Conservation (phyloP, 768 basidiomycete genomes). For the Lactarius trivialis region DNA sequence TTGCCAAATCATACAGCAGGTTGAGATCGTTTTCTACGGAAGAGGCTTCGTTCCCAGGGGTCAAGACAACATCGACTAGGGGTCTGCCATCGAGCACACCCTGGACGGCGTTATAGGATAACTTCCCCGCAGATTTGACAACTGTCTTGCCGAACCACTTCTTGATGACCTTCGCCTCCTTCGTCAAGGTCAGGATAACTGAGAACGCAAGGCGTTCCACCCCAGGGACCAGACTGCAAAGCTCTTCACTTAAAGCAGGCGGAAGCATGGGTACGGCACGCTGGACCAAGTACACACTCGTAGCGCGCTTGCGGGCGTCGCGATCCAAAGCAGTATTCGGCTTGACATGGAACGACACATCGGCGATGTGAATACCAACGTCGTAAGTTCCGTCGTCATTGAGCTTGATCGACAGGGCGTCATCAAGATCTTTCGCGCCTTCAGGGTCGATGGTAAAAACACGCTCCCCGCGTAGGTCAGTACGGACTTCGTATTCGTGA, state of each 20-base stretch:
- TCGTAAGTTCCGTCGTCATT: conserved; percentile 93
- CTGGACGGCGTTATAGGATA: conserved; percentile 80
- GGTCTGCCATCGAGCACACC: conserved; percentile 69
- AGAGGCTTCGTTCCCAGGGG: conserved; percentile 48
- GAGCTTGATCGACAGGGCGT: conserved; percentile 82
- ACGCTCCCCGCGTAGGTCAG: conserved; percentile 78
- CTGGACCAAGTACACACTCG: conserved; percentile 95
- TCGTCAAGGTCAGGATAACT: conserved; percentile 76
- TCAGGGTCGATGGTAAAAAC: conserved; percentile 93
- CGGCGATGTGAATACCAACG: conserved; percentile 92
- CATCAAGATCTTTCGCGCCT: conserved; percentile 87
- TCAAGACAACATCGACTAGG: conserved; percentile 46
- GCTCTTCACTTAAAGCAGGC: conserved; percentile 83
- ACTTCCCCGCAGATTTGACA: conserved; percentile 81
- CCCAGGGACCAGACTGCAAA: conserved; percentile 87
- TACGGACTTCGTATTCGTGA: conserved; percentile 78
- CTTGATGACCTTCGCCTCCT: conserved; percentile 73
- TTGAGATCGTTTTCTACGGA: conserved; percentile 76
- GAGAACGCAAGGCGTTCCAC: conserved; percentile 90
- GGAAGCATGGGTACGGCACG: conserved; percentile 97
- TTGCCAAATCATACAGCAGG: conserved; percentile 58
- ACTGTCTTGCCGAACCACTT: conserved; percentile 94
- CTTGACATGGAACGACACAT: conserved; percentile 93
- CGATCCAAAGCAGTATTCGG: conserved; percentile 96
- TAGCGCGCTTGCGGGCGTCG: conserved; percentile 95